Evolutionary conservation across 2,329 filamentous ascomycete species (phyloP).

Genomic region (Sarocladium brachiariae): DNA sequence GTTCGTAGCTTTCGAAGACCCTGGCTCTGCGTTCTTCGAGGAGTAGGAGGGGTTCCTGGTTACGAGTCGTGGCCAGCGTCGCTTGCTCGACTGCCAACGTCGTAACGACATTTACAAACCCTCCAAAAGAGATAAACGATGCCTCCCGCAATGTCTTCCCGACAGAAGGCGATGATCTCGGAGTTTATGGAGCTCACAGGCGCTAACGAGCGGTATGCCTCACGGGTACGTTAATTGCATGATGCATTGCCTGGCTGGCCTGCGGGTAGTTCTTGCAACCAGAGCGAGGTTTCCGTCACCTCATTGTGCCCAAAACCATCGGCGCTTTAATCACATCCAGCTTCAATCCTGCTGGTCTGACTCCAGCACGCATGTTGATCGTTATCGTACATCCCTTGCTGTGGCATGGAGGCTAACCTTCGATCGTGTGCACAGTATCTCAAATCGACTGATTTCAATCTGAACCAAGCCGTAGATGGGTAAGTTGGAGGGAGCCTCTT

Average conservation of each 20-base stretch:
- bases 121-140: not conserved
- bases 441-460: slow-evolving; percentile 40
- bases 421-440: slow-evolving; percentile 31
- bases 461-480: slow-evolving; percentile 50
- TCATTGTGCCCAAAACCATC: too few relatives aligned
- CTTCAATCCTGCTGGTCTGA: too few relatives aligned
- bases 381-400: not conserved
- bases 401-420: not conserved
- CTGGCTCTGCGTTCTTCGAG: too few relatives aligned
- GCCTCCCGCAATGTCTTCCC: slow-evolving; percentile 10
- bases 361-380: too few relatives aligned
- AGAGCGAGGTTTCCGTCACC: too few relatives aligned
- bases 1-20: too few relatives aligned
- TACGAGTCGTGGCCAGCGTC: too few relatives aligned
- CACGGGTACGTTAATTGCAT: slow-evolving; percentile 28
- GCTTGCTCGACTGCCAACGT: too few relatives aligned
- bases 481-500: slow-evolving; percentile 34
- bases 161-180: slow-evolving; percentile 33
- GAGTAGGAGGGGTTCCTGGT: too few relatives aligned
- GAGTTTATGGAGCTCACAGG: slow-evolving; percentile 39
- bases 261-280: too few relatives aligned
- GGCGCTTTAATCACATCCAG: too few relatives aligned
- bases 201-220: slow-evolving; percentile 35
- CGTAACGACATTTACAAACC: not conserved
- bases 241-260: too few relatives aligned